phyloP scores from a whole-genome alignment of 164 flowering plant genomes.

The grape (Vitis vinifera) region DNA sequence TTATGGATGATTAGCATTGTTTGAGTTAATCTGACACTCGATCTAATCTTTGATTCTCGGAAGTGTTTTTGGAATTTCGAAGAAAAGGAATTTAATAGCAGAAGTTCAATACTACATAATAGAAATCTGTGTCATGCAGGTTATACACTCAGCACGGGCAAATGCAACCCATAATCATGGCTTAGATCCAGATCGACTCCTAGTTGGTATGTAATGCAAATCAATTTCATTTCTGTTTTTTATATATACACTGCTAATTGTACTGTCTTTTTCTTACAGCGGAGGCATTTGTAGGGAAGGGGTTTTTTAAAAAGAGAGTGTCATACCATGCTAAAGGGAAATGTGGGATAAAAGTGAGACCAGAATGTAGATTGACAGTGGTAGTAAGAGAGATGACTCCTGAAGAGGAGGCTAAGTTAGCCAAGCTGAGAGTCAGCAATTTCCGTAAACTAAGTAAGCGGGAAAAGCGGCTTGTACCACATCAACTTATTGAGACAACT shows the following conservation, averaged over 20 bases:
- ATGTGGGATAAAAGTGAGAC: slow-evolving; percentile 61
- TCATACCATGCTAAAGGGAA: slow-evolving; percentile 71
- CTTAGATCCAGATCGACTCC: slow-evolving; percentile 86
- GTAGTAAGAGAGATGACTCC: slow-evolving; percentile 86
- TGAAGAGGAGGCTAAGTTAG: slow-evolving; percentile 89
- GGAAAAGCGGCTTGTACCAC: too few species aligned
- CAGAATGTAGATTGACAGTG: slow-evolving; percentile 89
- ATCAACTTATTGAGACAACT: too few species aligned
- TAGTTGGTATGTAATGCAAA: slow-evolving; percentile 61
- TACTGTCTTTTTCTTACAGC: slow-evolving; percentile 39
- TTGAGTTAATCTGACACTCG: too few species aligned
- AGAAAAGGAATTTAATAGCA: not conserved
- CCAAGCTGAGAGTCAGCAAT: slow-evolving; percentile 59
- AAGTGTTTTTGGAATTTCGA: not conserved
- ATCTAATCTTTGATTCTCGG: too few species aligned
- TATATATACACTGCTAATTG: not conserved
- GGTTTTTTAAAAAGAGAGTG: slow-evolving; percentile 61
- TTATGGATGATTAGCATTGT: too few species aligned
- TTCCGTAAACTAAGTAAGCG: too few species aligned
- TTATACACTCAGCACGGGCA: slow-evolving; percentile 93
- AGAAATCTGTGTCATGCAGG: slow-evolving; percentile 42
- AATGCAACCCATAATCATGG: slow-evolving; percentile 97
- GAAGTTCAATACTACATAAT: not conserved
- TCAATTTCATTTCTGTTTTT: not conserved
- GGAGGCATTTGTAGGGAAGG: slow-evolving; percentile 96